phyloP scores from a whole-genome alignment of 805 yeast genomes.

The Barnettozyma sp. region DNA sequence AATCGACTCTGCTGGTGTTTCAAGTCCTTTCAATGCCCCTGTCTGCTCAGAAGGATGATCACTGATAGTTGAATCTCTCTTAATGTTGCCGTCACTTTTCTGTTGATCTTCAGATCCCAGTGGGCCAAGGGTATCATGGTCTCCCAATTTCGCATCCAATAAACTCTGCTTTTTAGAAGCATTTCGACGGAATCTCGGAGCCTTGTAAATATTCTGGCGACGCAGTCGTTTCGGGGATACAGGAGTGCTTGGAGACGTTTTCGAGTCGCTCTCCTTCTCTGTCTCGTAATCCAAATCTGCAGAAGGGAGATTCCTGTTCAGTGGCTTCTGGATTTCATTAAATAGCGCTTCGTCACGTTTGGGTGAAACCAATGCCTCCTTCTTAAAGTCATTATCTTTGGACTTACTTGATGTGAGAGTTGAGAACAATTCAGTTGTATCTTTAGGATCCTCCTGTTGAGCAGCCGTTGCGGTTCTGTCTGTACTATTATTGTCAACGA shows the following conservation, averaged over 20 bases:
- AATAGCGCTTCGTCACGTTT: slow-evolving; percentile 30
- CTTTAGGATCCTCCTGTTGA: too few relatives aligned
- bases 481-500: too few relatives aligned
- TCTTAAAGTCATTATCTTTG: slow-evolving; percentile 17
- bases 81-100: too few relatives aligned
- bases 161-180: slow-evolving; percentile 17
- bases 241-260: not conserved
- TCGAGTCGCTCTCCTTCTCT: slow-evolving; percentile 13
- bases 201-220: slow-evolving; percentile 39
- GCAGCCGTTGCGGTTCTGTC: too few relatives aligned
- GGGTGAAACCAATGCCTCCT: slow-evolving; percentile 18
- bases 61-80: too few relatives aligned
- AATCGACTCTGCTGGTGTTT: slow-evolving; percentile 30
- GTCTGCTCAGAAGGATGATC: too few relatives aligned
- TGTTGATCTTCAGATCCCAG: slow-evolving; percentile 28
- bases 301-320: slow-evolving; percentile 5
- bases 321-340: slow-evolving; percentile 18
- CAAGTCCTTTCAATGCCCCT: slow-evolving; percentile 20
- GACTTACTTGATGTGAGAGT: slow-evolving; percentile 38
- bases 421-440: slow-evolving; percentile 30
- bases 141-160: slow-evolving; percentile 2
- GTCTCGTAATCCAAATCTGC: slow-evolving; percentile 9
- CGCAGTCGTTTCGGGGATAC: slow-evolving; percentile 35
- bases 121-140: slow-evolving; percentile 28
- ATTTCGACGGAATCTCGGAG: slow-evolving; percentile 40